These are phyloP conservation scores for Puccinia polysora DNA, from an alignment of 1,284 basidiomycete species.

Conservation along the genomic window DNA sequence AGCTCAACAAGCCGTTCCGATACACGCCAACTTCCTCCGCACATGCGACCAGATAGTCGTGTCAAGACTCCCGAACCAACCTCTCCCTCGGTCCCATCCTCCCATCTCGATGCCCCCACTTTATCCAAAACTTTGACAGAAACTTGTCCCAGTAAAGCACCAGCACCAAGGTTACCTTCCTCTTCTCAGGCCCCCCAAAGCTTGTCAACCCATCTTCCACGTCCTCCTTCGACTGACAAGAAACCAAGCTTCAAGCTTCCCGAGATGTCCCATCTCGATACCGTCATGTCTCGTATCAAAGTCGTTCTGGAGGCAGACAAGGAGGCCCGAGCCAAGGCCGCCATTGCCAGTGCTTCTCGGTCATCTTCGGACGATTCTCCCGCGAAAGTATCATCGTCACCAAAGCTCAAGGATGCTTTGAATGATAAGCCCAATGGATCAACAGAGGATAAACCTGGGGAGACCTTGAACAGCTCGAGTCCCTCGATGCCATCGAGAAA, in stretches of 20 bases:
- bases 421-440: not conserved
- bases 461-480: not conserved
- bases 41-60: slow-evolving; percentile 8
- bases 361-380: not conserved
- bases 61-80: not conserved
- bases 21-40: slow-evolving; percentile 21
- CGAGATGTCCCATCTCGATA: slow-evolving; percentile 43
- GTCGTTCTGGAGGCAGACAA: slow-evolving; percentile 42
- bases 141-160: not conserved
- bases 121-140: slow-evolving; percentile 8
- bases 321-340: slow-evolving; percentile 34
- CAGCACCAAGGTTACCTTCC: too few species aligned
- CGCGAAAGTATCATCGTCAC: not conserved
- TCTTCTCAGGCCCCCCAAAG: slow-evolving; percentile 6
- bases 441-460: slow-evolving; percentile 1
- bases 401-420: slow-evolving; percentile 6
- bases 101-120: not conserved
- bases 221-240: slow-evolving; percentile 4
- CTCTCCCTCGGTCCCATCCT: not conserved
- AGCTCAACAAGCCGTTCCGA: slow-evolving; percentile 17
- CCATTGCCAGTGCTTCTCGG: not conserved
- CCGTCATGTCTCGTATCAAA: slow-evolving; percentile 44
- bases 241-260: slow-evolving; percentile 33
- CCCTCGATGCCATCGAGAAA: not conserved
- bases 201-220: not conserved